A percentile compares a stretch with the other conserved stretches of the same genome.
phyloP scores from a whole-genome alignment of 192 early-diverging fungal species.

The Backusella circina region DNA sequence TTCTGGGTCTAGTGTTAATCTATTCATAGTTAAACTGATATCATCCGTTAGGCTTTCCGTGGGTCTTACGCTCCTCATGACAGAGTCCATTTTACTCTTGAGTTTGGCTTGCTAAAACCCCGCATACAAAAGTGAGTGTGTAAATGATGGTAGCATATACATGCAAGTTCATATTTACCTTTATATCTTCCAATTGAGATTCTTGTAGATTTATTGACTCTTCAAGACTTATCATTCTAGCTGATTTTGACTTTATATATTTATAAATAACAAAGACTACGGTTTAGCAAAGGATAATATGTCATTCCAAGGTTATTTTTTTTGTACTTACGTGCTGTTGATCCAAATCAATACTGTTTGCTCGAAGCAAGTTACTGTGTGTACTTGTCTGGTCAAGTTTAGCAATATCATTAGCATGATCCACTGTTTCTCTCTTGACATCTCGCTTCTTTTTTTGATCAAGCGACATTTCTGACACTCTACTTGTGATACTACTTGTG shows the following conservation, averaged over 20 bases:
- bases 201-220: constrained; percentile 9
- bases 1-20: neutral
- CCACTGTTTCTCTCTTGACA: neutral
- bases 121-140: too few relatives aligned
- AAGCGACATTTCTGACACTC: neutral
- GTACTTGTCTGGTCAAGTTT: neutral
- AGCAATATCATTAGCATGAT: neutral
- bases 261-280: too few relatives aligned
- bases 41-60: neutral
- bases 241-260: neutral
- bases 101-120: constrained; percentile 5
- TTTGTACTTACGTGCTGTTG: neutral
- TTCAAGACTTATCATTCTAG: constrained; percentile 10
- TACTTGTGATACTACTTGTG: neutral
- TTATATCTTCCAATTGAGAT: neutral
- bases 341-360: neutral
- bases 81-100: constrained; percentile 4
- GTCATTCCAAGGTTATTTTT: neutral
- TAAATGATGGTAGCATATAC: neutral
- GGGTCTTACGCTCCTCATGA: neutral
- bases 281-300: neutral
- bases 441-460: neutral
- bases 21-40: neutral
- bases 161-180: neutral
- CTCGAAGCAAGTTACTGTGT: neutral